Evolutionary conservation across 2,329 filamentous ascomycete genomes (phyloP), one percentile per base, ranked within the genome.

Genomic region (Phoma sp.): DNA sequence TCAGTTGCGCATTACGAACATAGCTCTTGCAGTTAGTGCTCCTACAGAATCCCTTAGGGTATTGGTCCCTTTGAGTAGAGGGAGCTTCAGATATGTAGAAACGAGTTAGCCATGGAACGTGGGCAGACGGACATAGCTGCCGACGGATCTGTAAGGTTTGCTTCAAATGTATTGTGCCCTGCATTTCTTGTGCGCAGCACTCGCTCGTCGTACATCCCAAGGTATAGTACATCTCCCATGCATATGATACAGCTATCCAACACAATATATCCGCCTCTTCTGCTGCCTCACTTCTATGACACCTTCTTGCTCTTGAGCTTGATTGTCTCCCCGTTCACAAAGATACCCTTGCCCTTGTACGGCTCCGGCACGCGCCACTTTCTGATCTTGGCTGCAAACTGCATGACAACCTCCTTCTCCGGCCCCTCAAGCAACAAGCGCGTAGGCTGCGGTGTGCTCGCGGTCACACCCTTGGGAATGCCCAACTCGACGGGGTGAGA

Each of bases 261-360:
- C 47, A 57, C 49, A 52, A 44, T 39, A 38, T 38, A 39, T 38
- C 5, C 35, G 29, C 13, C 22, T 14, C 23, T 22, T 27, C 30
- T 29, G 27, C 33, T 10, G 10, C 23, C 5, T 18, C 24, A 7
- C 45, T 11, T 45, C 65, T 62, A 82, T 66, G 81, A 81, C 66
- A 81, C 81, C 74, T 81, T 81, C 89, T 97, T 99, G 70, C 91
- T 89, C 88, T 99, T 99, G 77, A 99, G 77, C 83, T 89, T 96
- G 79, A 99, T 97, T 27, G 92, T 97, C 83, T 99, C 92, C 60
- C 93, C 91, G 71, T 98, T 96, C 68, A 99, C 88, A 75, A 98
- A 99, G 67, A 99, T 96, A 67, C 95, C 95, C 86, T 99, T 98
- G 64, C 95, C 95, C 86, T 99, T 99, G 79, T 99, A 99, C 62